Conservation (phyloP, 768 basidiomycete species). For the Xerocomellus chrysenteron region DNA sequence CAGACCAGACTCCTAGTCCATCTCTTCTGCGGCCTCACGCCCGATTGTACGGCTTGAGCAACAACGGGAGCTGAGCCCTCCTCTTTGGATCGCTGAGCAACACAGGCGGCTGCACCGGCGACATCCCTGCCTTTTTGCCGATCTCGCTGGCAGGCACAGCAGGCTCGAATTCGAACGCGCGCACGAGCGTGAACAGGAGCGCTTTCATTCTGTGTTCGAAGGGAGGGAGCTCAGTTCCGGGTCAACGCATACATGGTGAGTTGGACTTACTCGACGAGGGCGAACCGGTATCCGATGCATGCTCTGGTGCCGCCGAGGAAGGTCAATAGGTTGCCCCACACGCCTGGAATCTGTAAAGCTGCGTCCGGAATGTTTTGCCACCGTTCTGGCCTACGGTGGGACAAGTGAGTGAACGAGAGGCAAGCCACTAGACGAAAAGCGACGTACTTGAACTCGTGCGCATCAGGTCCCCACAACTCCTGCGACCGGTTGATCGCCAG, state of each 20-base stretch:
- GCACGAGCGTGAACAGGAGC: constrained; percentile 7
- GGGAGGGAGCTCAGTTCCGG: too few relatives aligned
- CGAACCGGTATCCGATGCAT: constrained; percentile 58
- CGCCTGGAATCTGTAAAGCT: constrained; percentile 49
- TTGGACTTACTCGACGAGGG: too few relatives aligned
- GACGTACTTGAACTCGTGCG: constrained; percentile 55
- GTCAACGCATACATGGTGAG: too few relatives aligned
- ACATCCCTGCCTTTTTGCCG: neutral
- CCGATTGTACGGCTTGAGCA: constrained; percentile 4
- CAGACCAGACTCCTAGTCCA: neutral
- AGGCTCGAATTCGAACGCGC: constrained; percentile 11
- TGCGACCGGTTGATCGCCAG: constrained; percentile 50
- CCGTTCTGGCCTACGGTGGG: constrained; percentile 53
- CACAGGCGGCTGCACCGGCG: neutral
- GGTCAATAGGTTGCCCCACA: constrained; percentile 57
- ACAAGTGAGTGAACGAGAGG: neutral
- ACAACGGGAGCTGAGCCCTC: constrained; percentile 8
- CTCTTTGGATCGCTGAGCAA: constrained; percentile 2
- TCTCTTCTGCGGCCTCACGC: neutral
- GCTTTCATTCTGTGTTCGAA: constrained; percentile 5
- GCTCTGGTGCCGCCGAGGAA: constrained; percentile 66
- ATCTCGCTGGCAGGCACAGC: constrained; percentile 2
- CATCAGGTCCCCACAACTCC: constrained; percentile 63
- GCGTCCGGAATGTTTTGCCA: constrained; percentile 53
- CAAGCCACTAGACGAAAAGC: too few relatives aligned